phyloP scores from a whole-genome alignment of 2,329 filamentous ascomycete species.

The Alternaria arbusti region DNA sequence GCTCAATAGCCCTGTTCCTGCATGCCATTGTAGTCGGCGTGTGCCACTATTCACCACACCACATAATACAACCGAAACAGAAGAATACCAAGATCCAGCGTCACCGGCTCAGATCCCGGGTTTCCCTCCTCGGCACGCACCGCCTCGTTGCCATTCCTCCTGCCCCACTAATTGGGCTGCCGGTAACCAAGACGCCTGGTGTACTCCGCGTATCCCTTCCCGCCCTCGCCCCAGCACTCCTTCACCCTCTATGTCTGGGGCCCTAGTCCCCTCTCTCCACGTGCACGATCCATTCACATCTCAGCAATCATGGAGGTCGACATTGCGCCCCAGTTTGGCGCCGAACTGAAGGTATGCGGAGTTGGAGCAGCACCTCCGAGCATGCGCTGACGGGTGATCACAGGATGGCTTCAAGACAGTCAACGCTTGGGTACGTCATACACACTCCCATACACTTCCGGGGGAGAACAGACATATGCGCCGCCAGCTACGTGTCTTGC shows the following conservation, averaged over 20 bases:
- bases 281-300: slow-evolving; percentile 17
- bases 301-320: slow-evolving; percentile 75
- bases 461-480: slow-evolving; percentile 2
- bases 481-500: slow-evolving; percentile 9
- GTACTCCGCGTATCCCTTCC: slow-evolving; percentile 30
- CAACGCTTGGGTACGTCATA: slow-evolving; percentile 75
- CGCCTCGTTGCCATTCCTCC: slow-evolving; percentile 33
- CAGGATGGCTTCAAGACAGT: slow-evolving; percentile 97
- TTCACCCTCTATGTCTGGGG: slow-evolving; percentile 34
- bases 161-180: slow-evolving; percentile 39
- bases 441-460: slow-evolving; percentile 3
- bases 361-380: slow-evolving; percentile 21
- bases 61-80: neutral
- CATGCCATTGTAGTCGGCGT: neutral
- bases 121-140: slow-evolving; percentile 33
- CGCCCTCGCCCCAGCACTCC: slow-evolving; percentile 22
- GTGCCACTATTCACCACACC: neutral
- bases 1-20: slow-evolving; percentile 5
- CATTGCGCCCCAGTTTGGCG: slow-evolving; percentile 83
- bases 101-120: slow-evolving; percentile 27
- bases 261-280: slow-evolving; percentile 28
- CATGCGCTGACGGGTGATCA: slow-evolving; percentile 33
- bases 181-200: slow-evolving; percentile 17
- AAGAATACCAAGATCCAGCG: neutral
- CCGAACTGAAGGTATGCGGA: slow-evolving; percentile 81